A percentile compares a stretch with the other conserved stretches of the same genome.
Conservation (phyloP, 1,139 yeast genomes). For the Barnettozyma hawaiiensis region DNA sequence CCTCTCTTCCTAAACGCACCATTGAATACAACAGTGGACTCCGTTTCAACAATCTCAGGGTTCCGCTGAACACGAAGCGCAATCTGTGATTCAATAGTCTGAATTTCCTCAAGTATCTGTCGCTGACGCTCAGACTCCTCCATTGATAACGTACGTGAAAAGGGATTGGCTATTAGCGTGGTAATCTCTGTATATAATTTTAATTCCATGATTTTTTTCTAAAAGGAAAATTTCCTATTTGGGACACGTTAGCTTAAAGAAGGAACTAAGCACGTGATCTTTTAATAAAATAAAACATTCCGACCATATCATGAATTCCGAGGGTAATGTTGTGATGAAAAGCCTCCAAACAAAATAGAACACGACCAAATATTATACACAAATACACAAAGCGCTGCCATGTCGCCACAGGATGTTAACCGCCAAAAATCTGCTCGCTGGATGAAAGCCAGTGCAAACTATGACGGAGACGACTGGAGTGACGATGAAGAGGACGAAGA, state of each 20-base stretch:
- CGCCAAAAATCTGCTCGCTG: constrained; percentile 39
- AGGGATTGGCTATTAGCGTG: no score
- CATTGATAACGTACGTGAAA: no score
- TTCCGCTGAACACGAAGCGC: constrained; percentile 43
- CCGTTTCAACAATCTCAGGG: constrained; percentile 27
- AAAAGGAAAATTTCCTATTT: no score
- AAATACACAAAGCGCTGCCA: not conserved
- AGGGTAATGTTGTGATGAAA: no score
- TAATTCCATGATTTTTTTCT: no score
- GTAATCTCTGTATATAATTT: no score
- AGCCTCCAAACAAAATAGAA: not conserved
- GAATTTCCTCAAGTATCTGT: constrained; percentile 44
- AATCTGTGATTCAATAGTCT: constrained; percentile 50
- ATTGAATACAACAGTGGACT: constrained; percentile 3
- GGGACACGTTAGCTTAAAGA: no score
- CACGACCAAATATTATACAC: no score
- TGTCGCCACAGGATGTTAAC: constrained; percentile 2
- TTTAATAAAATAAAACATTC: no score
- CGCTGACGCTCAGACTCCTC: constrained; percentile 35
- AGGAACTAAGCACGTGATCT: no score
- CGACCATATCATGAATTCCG: no score
- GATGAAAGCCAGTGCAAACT: constrained; percentile 51
- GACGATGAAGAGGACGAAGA: constrained; percentile 21
- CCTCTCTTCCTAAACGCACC: constrained; percentile 31
- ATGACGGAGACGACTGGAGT: constrained; percentile 53